Percentiles rank a stretch among this genome's conserved stretches.
Conservation (phyloP, 2,329 filamentous ascomycete species). For the Arthroderma sp. region DNA sequence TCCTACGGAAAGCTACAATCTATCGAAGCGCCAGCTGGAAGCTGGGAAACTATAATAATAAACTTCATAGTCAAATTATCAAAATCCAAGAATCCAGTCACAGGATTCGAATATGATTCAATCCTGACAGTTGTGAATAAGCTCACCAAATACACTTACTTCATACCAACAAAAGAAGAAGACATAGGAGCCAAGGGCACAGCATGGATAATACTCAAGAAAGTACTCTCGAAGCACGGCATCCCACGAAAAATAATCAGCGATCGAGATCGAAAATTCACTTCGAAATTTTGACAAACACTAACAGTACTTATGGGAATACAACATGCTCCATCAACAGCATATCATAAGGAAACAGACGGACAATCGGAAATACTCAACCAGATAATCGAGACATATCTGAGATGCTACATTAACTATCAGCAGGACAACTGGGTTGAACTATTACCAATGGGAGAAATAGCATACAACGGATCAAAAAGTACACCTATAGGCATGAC, state of each 20-base stretch:
- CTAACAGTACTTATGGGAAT: constrained; percentile 10
- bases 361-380: constrained; percentile 17
- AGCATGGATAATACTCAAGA: no score
- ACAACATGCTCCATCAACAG: constrained; percentile 13
- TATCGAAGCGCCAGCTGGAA: neutral
- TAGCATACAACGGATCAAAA: neutral
- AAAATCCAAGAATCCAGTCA: neutral
- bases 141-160: neutral
- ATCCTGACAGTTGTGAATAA: neutral
- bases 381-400: constrained; percentile 1
- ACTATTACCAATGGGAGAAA: neutral
- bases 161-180: no score
- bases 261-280: constrained; percentile 8
- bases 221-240: no score
- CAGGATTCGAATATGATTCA: neutral
- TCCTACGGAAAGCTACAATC: neutral
- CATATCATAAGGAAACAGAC: constrained; percentile 17
- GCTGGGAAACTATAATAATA: neutral
- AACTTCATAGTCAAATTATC: neutral
- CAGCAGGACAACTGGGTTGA: neutral
- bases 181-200: no score
- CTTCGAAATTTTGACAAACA: constrained; percentile 9
- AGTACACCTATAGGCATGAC: neutral
- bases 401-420: neutral
- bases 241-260: neutral